Evolutionary conservation across 2,329 filamentous ascomycete genomes (phyloP).

Genomic region (Colletotrichum agaves): DNA sequence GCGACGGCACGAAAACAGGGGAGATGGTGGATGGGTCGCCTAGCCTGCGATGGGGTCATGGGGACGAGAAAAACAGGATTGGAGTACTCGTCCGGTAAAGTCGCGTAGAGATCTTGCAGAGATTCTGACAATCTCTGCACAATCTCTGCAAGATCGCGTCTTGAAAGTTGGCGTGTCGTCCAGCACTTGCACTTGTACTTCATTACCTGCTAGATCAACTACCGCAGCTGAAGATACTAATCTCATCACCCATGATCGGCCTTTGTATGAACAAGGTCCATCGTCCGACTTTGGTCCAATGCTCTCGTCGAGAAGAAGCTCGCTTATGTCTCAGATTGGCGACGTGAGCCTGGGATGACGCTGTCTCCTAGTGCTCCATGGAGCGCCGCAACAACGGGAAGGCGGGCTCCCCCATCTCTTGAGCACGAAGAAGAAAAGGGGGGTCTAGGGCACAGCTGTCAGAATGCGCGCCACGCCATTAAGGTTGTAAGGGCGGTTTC

Average conservation of each 20-base stretch:
- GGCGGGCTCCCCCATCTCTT: constrained; percentile 22
- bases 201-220: constrained; percentile 15
- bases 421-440: constrained; percentile 17
- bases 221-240: constrained; percentile 29
- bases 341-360: constrained; percentile 26
- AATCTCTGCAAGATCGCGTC: constrained; percentile 9
- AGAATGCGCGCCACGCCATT: constrained; percentile 13
- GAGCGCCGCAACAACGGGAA: constrained; percentile 6
- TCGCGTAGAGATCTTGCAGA: no score
- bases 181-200: constrained; percentile 8
- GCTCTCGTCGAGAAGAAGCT: constrained; percentile 20
- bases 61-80: not conserved
- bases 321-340: constrained; percentile 35
- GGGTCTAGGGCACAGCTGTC: not conserved
- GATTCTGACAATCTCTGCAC: constrained; percentile 27
- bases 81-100: not conserved
- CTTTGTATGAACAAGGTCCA: constrained; percentile 28
- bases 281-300: constrained; percentile 27
- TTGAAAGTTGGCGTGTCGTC: not conserved
- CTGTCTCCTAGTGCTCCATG: constrained; percentile 22
- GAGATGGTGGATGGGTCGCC: constrained; percentile 11
- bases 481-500: constrained; percentile 5
- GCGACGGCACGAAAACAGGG: constrained; percentile 1
- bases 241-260: constrained; percentile 27
- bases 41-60: constrained; percentile 10